A percentile compares a stretch with the other conserved stretches of the same genome.
These are phyloP conservation scores for Metschnikowia gruessii DNA, from an alignment of 805 yeast genomes.

Conservation along the genomic window DNA sequence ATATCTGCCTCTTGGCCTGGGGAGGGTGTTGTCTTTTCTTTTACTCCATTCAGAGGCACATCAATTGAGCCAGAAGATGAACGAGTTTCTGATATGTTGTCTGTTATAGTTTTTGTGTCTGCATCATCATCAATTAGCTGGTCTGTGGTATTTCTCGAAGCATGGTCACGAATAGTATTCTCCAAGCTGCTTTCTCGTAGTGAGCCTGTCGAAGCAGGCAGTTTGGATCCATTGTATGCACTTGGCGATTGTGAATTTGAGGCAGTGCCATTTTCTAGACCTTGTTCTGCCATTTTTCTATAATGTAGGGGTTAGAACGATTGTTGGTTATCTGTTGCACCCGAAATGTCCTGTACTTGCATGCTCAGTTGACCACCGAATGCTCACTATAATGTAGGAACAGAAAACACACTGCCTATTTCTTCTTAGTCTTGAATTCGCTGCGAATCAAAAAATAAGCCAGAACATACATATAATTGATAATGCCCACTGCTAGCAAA, in stretches of 20 bases:
- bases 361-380: constrained; percentile 1
- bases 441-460: no score
- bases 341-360: constrained; percentile 2
- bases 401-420: background rate
- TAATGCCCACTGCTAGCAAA: constrained; percentile 43
- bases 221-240: background rate
- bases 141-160: background rate
- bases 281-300: background rate
- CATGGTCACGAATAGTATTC: background rate
- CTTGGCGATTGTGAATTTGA: background rate
- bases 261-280: background rate
- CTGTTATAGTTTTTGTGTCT: background rate
- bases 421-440: no score
- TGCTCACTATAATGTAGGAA: constrained; percentile 1
- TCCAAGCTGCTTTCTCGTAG: background rate
- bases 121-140: background rate
- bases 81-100: background rate
- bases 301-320: background rate
- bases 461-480: background rate
- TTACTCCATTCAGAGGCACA: background rate
- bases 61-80: background rate
- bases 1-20: background rate
- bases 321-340: background rate
- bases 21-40: background rate
- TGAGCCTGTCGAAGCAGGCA: background rate